Evolutionary conservation across 208 protist genomes (phyloP), one percentile per base, ranked within the genome.

Genomic region (Wallacemonas rigidus): DNA sequence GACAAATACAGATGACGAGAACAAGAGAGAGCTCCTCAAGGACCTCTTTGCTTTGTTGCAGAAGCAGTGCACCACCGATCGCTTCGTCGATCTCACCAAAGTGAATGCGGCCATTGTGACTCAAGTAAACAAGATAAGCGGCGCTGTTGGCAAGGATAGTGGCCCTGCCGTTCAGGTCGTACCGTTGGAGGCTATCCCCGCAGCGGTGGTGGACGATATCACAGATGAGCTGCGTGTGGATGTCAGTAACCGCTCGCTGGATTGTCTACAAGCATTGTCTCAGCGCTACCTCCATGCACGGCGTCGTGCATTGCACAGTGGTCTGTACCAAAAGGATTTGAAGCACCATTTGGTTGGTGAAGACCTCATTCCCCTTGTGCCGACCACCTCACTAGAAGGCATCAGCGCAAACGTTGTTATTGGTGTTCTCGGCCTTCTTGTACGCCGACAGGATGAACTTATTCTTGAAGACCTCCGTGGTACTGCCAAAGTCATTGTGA

Each of bases 261-360:
- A 62, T 68, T 79, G 89, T 36, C 79, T 94, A 4, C 76, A 78
- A 26, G 87, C 81, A 44, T 68, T 95, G 8, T 86, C 85, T 62
- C 88, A 95, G 67, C 84, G 92, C 9, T 97, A 95, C 77, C 60
- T 91, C 1, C 79, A 94, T 54, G 85, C 89, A n/a, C 82, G 86
- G 1, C 79, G 88, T 56, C 82, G 92, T 8, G 95, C 90, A 68
- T 72, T 92, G 56, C 80, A 88, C 40, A 95, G 92, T 71, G 92
- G 90, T 12, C 26, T 94, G 40, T 96, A 92, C 74, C 80, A 84
- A 14, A 82, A 83, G 15, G 86, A 88, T 38, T 39, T 87, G 35
- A 82, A 80, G 60, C 81, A 88, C 47, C 80, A 75, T 26, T 53
- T 77, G n/a, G 68, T 75, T 36, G 71, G 79, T 41, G 74, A 79